Base-by-base conservation (phyloP, 495 filamentous ascomycete species). In the Aspergillus conjunctus region DNA sequence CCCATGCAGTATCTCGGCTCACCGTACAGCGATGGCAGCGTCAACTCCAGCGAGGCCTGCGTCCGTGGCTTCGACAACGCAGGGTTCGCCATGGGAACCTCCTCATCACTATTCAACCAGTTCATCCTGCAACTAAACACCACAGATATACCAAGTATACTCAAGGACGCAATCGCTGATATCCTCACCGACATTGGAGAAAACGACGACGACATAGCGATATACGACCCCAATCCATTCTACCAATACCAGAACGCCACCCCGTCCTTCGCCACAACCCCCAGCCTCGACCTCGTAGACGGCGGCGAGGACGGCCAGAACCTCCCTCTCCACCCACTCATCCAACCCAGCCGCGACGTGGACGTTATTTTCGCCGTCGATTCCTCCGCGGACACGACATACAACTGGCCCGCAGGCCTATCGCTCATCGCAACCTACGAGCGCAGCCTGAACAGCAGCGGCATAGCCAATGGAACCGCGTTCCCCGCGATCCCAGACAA, bases 321-420 rank as follows among this genome's bases (percentile, higher is more conserved):
- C 74, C 87, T 96, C 54, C 91, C 92, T 0, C 79, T 96, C 2
- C 80, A 92, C 64, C 93, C 93, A 0, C 79, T 92, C 4, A 88
- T 95, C 67, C 91, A 95, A 61, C 90, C 90, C 0, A 8, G 66
- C 12, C 89, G 93, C 26, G 64, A 80, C 50, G 87, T 97, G 45
- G 93, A 96, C 68, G 89, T 96, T 31, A 91, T 96, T 69, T 95
- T 96, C 70, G 92, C 92, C 20, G 79, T 96, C 62, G 93, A 97
- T 75, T 86, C 84, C 54, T 91, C 88, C 7, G 92, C 91, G 26
- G 92, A 96, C 72, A 92, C 88, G 0, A 69, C 74, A 20, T 79
- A 79, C 58, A 80, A 78, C 76, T 96, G 91, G 90, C 93, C 93
- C 41, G 92, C 95, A 73, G 93, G 91, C 32, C 88, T 91, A 7